A percentile compares a stretch with the other conserved stretches of the same genome.
phyloP scores from a whole-genome alignment of 805 yeast species.

The Lipomyces japonicus region DNA sequence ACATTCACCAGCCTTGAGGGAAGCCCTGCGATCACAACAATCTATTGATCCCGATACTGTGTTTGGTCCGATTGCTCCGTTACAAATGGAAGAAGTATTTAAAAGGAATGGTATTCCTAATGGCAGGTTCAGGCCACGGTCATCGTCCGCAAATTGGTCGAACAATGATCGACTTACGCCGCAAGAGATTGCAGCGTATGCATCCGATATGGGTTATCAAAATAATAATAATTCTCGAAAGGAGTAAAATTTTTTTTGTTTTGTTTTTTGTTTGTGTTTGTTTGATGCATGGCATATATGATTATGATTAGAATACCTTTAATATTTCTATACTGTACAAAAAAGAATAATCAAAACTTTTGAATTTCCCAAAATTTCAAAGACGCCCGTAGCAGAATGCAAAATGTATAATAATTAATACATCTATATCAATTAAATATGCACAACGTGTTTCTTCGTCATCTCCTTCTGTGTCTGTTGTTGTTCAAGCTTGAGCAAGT shows the following conservation, averaged over 20 bases:
- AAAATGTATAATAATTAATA: background rate
- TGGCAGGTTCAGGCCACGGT: constrained; percentile 52
- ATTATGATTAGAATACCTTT: too few species aligned
- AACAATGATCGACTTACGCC: constrained; percentile 46
- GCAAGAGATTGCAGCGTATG: constrained; percentile 49
- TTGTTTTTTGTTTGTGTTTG: background rate
- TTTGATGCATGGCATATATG: background rate
- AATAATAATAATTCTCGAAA: constrained; percentile 2
- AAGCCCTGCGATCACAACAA: constrained; percentile 47
- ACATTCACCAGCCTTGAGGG: constrained; percentile 51
- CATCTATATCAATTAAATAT: background rate
- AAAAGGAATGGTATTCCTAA: constrained; percentile 41
- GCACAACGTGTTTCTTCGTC: constrained; percentile 31
- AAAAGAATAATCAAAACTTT: too few species aligned
- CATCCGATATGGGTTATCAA: constrained; percentile 45
- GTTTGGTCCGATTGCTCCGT: constrained; percentile 70
- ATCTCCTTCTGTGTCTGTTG: constrained; percentile 40
- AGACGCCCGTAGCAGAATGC: background rate
- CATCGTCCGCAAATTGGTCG: constrained; percentile 52
- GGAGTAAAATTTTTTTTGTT: background rate
- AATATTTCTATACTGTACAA: too few species aligned
- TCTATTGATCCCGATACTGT: constrained; percentile 60
- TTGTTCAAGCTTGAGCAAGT: constrained; percentile 33
- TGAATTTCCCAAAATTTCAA: too few species aligned
- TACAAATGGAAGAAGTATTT: constrained; percentile 68